These are phyloP conservation scores for Lichtheimia corymbifera DNA, from an alignment of 371 early-diverging fungal genomes.

Conservation along the genomic window DNA sequence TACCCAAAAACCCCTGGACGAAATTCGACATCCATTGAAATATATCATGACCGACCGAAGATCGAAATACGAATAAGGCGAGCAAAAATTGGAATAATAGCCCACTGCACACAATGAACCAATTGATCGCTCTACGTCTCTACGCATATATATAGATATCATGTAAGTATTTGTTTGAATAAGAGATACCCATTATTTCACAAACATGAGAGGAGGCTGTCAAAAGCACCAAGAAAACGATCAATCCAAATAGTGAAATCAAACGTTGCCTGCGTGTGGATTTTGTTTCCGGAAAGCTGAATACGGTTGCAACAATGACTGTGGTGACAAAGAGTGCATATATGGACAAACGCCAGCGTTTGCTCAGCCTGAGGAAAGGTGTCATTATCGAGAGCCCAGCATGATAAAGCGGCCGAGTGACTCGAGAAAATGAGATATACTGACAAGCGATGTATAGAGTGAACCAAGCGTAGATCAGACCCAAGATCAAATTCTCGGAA, in stretches of 20 bases:
- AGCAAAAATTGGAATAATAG: slow-evolving; percentile 78
- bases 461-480: slow-evolving; percentile 36
- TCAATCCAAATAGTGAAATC: slow-evolving; percentile 76
- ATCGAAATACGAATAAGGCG: slow-evolving; percentile 81
- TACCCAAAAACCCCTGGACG: slow-evolving; percentile 69
- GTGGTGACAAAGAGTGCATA: slow-evolving; percentile 43
- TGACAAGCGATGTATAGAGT: slow-evolving; percentile 27
- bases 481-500: slow-evolving; percentile 36
- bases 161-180: neutral
- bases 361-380: slow-evolving; percentile 21
- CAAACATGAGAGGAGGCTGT: slow-evolving; percentile 57
- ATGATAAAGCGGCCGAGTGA: slow-evolving; percentile 21
- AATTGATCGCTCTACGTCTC: slow-evolving; percentile 66
- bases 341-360: slow-evolving; percentile 8
- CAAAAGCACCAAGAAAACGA: slow-evolving; percentile 55
- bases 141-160: slow-evolving; percentile 10
- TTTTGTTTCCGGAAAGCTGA: slow-evolving; percentile 53
- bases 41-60: slow-evolving; percentile 70
- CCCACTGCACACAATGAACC: slow-evolving; percentile 79
- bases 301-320: slow-evolving; percentile 59
- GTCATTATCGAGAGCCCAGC: slow-evolving; percentile 9
- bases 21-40: slow-evolving; percentile 76
- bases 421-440: slow-evolving; percentile 27
- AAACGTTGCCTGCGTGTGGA: slow-evolving; percentile 73
- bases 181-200: neutral